These are phyloP conservation scores for Pinguiococcus pyrenoidosus DNA, from an alignment of 108 stramenopile genomes.

Conservation along the genomic window DNA sequence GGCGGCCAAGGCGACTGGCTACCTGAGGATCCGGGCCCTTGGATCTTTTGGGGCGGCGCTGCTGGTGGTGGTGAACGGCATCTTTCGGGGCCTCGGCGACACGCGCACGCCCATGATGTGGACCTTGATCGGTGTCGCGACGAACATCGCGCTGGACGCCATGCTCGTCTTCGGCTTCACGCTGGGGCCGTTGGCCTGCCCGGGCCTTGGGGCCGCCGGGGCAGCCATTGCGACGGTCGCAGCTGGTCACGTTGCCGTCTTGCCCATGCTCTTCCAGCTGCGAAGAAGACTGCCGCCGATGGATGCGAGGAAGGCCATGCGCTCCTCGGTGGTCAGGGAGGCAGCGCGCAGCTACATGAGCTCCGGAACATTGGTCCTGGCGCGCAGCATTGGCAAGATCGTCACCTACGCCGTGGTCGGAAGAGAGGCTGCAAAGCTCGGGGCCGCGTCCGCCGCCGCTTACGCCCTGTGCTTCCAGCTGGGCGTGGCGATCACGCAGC, in stretches of 20 bases:
- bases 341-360: constrained; percentile 55
- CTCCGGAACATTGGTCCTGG: constrained; percentile 58
- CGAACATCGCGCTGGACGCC: constrained; percentile 71
- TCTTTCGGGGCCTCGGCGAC: constrained; percentile 82
- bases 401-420: constrained; percentile 70
- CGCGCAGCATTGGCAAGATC: constrained; percentile 69
- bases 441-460: constrained; percentile 64
- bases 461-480: constrained; percentile 81
- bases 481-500: constrained; percentile 81
- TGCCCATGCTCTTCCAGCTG: constrained; percentile 45
- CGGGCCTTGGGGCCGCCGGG: too few species aligned
- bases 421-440: constrained; percentile 52
- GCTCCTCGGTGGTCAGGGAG: too few species aligned
- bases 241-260: constrained; percentile 60
- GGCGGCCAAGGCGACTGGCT: constrained; percentile 62
- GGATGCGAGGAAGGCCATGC: too few species aligned
- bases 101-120: constrained; percentile 69
- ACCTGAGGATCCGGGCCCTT: constrained; percentile 58
- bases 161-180: constrained; percentile 64
- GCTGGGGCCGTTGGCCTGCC: constrained; percentile 66
- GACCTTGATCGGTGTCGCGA: constrained; percentile 51
- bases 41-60: constrained; percentile 74
- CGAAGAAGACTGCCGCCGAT: background rate
- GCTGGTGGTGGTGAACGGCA: constrained; percentile 76
- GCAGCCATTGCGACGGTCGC: constrained; percentile 76